Percentiles rank a stretch among this genome's conserved stretches.
These are phyloP conservation scores for Malus orientalis DNA, from an alignment of 306 rosid genomes.

Conservation along the genomic window DNA sequence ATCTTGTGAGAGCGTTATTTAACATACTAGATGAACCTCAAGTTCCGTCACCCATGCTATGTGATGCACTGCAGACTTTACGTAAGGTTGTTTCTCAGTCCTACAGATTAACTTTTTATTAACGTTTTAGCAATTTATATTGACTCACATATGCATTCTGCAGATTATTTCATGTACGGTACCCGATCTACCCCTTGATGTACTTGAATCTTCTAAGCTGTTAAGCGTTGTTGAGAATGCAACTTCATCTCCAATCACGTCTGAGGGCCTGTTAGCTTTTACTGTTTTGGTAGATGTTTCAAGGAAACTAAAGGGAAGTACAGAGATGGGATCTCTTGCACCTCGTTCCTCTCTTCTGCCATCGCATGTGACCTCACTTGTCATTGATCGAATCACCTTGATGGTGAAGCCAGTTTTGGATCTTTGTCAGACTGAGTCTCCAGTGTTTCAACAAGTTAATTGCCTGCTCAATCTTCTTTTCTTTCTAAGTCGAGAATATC, in stretches of 20 bases:
- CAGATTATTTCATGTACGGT: constrained; percentile 34
- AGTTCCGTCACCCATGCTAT: constrained; percentile 27
- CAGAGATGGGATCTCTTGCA: constrained; percentile 14
- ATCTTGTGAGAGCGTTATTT: constrained; percentile 17
- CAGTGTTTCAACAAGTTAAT: constrained; percentile 22
- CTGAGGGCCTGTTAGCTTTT: constrained; percentile 23
- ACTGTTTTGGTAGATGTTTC: constrained; percentile 35
- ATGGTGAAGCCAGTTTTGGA: constrained; percentile 20
- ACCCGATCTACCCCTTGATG: constrained; percentile 13
- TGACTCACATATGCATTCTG: constrained; percentile 15
- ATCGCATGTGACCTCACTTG: constrained; percentile 29
- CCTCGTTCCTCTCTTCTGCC: constrained; percentile 24
- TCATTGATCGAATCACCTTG: constrained; percentile 38
- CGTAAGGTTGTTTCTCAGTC: constrained; percentile 31
- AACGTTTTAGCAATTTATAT: background rate
- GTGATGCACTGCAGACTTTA: constrained; percentile 29
- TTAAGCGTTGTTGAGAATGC: constrained; percentile 23
- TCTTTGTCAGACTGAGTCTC: constrained; percentile 19
- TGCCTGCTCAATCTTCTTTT: constrained; percentile 35
- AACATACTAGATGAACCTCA: constrained; percentile 26
- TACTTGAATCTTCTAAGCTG: constrained; percentile 27
- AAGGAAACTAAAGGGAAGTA: constrained; percentile 10
- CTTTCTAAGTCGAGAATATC: constrained; percentile 24
- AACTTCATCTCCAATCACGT: constrained; percentile 17
- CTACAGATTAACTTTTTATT: background rate